Conservation (phyloP, 2,329 filamentous ascomycete species). For the Alternaria hordeiaustralica region DNA sequence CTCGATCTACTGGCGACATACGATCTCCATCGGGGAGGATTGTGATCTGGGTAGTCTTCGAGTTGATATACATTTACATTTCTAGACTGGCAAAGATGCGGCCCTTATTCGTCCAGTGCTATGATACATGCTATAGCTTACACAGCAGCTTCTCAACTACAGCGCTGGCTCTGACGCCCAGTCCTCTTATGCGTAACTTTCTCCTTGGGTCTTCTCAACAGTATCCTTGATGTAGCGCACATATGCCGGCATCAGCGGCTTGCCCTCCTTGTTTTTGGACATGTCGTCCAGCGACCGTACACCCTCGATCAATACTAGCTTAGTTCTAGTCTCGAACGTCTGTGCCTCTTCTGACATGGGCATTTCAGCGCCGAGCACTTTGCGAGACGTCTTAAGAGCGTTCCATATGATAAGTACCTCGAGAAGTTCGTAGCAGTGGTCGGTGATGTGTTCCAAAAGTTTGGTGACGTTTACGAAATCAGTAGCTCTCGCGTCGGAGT, state of each 20-base stretch:
- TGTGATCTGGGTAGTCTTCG: background rate
- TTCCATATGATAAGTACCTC: conserved; percentile 50
- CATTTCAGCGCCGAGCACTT: conserved; percentile 49
- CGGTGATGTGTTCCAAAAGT: conserved; percentile 4
- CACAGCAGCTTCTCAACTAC: background rate
- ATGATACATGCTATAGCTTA: background rate
- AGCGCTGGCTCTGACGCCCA: background rate
- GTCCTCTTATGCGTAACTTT: background rate
- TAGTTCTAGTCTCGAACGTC: conserved; percentile 16
- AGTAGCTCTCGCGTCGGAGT: conserved; percentile 7
- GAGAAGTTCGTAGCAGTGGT: conserved; percentile 32
- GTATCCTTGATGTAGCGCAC: conserved; percentile 2
- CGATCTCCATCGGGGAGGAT: background rate
- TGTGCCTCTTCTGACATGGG: conserved; percentile 34
- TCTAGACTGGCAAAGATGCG: background rate
- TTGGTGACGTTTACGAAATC: conserved; percentile 9
- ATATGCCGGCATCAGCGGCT: background rate
- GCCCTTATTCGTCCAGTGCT: background rate
- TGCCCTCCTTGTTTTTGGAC: background rate
- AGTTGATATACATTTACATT: background rate
- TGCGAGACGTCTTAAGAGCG: conserved; percentile 51
- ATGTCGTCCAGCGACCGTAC: conserved; percentile 10
- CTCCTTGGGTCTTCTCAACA: background rate
- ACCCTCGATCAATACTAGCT: conserved; percentile 13
- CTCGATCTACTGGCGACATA: background rate